Conservation (phyloP, 164 flowering plant genomes). For the Vitis riparia region DNA sequence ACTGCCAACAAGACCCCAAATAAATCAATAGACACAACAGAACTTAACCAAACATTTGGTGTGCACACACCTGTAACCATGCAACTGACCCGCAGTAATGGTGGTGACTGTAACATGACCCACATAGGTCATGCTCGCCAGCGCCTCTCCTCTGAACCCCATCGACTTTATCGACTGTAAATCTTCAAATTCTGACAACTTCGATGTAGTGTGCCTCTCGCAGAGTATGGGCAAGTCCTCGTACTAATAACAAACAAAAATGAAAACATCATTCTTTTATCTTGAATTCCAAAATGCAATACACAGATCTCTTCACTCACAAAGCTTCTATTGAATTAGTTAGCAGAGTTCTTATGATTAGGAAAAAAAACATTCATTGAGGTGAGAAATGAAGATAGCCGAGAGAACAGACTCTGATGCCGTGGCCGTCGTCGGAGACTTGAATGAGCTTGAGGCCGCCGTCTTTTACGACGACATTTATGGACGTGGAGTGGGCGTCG, state of each 20-base stretch:
- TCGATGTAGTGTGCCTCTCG: conserved; percentile 97
- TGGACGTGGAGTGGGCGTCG: conserved; percentile 3
- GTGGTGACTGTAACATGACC: conserved; percentile 96
- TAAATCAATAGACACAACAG: not conserved
- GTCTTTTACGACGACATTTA: too few species aligned
- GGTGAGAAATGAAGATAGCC: too few species aligned
- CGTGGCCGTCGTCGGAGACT: conserved; percentile 98
- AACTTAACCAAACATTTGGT: not conserved
- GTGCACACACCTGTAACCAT: conserved; percentile 74
- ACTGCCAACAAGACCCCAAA: not conserved
- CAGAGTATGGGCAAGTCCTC: conserved; percentile 95
- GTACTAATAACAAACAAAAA: conserved; percentile 31
- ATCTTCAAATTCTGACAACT: conserved; percentile 80
- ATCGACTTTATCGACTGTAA: conserved; percentile 83
- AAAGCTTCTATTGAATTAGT: not conserved
- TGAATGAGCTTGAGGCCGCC: conserved; percentile 84
- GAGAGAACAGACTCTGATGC: conserved; percentile 58
- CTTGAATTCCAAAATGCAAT: not conserved
- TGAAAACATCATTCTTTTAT: not conserved
- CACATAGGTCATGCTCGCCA: conserved; percentile 99
- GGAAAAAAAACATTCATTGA: not conserved
- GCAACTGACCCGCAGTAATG: conserved; percentile 82
- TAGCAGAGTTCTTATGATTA: not conserved
- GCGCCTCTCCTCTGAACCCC: conserved; percentile 99
- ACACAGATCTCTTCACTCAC: not conserved